Base-by-base conservation (phyloP, 441 rosid genomes). In the Erysimum cheiri region DNA sequence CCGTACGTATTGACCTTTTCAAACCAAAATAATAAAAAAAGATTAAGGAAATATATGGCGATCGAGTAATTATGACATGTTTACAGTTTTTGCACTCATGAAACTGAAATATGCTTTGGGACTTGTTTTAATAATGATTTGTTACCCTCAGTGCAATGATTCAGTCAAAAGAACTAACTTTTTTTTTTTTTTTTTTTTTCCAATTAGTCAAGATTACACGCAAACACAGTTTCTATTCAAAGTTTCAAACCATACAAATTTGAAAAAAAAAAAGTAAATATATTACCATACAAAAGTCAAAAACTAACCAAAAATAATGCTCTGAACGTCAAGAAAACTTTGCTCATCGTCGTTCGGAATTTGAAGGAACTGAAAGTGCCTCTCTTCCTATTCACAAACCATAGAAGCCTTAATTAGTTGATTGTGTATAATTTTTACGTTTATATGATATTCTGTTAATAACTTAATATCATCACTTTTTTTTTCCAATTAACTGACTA, bases 121-220 rank as follows among this genome's bases (percentile, higher is more conserved):
- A 88, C 85, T 86, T 86, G 91, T 71, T 78, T 63, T 76, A 78
- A 71, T 81, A 77, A 82, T 84, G 79, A 78, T 78, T 75, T 75
- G 82, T 75, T 72, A 79, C 67, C 82, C 62, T 74, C 77, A 80
- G 75, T 66, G 78, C 74, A 70, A 77, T 77, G 81, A 78, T 80
- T 84, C 81, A 67, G 64, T 41, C 48, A 48, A 81, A 57, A 47
- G 22, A 14, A 33, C 8, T 35, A 40, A 26, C 4, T 3, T 26
- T 26, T 3, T 26, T 26, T 26, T 26, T 26, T 26, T 26, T 26
- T 17, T 17, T 52, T 54, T 28, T 32, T 39, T 63, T 67, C 60
- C 52, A 74, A 35, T 74, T 74, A 50, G 49, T 65, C 61, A 66
- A 72, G 73, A 72, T 69, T 74, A 77, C 76, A 81, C 82, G 79